phyloP scores from a whole-genome alignment of 148 eudicot genomes.

The Linanthus parryae region DNA sequence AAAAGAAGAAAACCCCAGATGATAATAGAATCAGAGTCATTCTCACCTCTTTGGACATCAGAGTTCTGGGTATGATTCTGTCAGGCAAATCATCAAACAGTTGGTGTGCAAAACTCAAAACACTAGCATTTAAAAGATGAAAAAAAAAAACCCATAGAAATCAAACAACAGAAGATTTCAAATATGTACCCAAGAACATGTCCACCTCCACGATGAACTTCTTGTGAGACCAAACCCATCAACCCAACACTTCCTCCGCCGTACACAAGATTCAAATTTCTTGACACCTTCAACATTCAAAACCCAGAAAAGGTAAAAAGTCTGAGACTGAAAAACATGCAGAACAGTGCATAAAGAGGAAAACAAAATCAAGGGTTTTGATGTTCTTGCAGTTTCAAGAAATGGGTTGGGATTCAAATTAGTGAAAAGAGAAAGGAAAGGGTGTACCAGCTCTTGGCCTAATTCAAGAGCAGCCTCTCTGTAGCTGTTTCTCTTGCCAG shows the following conservation, averaged over 20 bases:
- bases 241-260: conserved; percentile 81
- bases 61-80: conserved; percentile 42
- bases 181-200: conserved; percentile 61
- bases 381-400: too few relatives aligned
- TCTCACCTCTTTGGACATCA: conserved; percentile 60
- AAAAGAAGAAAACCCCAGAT: neutral
- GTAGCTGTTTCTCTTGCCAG: conserved; percentile 32
- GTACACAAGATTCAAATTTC: conserved; percentile 60
- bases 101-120: neutral
- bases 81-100: neutral
- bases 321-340: neutral
- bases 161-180: too few relatives aligned
- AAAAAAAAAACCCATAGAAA: too few relatives aligned
- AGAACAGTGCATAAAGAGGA: neutral
- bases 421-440: too few relatives aligned
- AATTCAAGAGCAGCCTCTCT: conserved; percentile 49
- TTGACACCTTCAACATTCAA: conserved; percentile 52
- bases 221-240: conserved; percentile 76
- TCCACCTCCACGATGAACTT: conserved; percentile 59
- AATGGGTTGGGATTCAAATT: too few relatives aligned
- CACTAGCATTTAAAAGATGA: neutral
- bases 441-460: conserved; percentile 39
- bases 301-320: too few relatives aligned
- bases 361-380: neutral
- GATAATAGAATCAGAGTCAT: too few relatives aligned